phyloP scores from a whole-genome alignment of 2,329 filamentous ascomycete species.

The Xylariaceae sp. region DNA sequence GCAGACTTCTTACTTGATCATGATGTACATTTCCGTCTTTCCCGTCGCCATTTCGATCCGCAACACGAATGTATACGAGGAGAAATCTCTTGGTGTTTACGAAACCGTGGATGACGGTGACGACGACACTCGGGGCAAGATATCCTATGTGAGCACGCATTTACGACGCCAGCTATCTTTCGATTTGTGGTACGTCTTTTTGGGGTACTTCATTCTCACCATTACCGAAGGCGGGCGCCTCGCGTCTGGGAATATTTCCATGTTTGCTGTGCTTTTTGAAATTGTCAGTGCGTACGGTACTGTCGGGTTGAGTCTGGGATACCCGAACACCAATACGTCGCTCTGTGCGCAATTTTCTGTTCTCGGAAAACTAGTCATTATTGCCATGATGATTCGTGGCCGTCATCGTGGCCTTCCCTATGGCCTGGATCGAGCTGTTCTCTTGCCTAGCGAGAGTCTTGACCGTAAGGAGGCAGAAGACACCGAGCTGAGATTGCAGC shows the following conservation, averaged over 20 bases:
- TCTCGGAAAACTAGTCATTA: conserved; percentile 72
- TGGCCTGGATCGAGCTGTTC: conserved; percentile 67
- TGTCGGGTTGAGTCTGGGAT: conserved; percentile 89
- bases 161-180: conserved; percentile 93
- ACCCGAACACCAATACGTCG: conserved; percentile 75
- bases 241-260: conserved; percentile 66
- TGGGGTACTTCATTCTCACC: conserved; percentile 90
- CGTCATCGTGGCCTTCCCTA: conserved; percentile 73
- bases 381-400: conserved; percentile 73
- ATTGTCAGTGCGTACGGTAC: conserved; percentile 93
- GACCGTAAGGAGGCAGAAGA: conserved; percentile 61
- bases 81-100: conserved; percentile 82
- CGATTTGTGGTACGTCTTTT: conserved; percentile 95
- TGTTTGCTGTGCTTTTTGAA: conserved; percentile 80
- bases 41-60: conserved; percentile 96
- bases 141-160: conserved; percentile 90
- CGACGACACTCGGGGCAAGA: conserved; percentile 61
- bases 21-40: conserved; percentile 99
- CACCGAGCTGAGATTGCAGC: conserved; percentile 46
- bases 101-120: conserved; percentile 56
- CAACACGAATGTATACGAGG: conserved; percentile 94
- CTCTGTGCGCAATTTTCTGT: conserved; percentile 83
- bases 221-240: conserved; percentile 84
- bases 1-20: conserved; percentile 92
- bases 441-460: conserved; percentile 63